Percentiles rank a stretch among this genome's conserved stretches.
Evolutionary conservation across 139 green algal species (phyloP).

Genomic region (Haematococcus lacustris): DNA sequence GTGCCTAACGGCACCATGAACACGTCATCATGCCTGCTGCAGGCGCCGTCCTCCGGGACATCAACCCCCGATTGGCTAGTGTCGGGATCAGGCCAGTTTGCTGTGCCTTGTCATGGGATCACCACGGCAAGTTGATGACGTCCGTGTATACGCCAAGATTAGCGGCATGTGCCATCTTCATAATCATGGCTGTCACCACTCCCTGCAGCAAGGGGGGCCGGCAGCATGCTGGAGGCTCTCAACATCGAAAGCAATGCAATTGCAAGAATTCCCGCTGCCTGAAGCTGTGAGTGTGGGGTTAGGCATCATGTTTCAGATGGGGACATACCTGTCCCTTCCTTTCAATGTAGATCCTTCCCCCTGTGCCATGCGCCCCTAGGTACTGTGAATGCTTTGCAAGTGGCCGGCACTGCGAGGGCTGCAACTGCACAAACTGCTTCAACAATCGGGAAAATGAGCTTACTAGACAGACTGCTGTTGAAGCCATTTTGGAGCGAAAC

Average conservation of each 20-base stretch:
- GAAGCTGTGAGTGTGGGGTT: conserved; percentile 84
- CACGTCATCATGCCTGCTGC: no score
- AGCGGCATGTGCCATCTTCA: no score
- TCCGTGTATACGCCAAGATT: no score
- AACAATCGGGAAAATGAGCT: conserved; percentile 79
- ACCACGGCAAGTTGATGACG: no score
- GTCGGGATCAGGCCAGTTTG: no score
- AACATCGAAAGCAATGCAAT: conserved; percentile 90
- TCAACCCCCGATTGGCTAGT: no score
- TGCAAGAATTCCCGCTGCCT: conserved; percentile 90
- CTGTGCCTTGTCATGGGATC: no score
- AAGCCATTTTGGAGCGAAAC: conserved; percentile 82
- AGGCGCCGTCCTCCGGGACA: no score
- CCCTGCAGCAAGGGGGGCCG: no score
- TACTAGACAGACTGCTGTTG: conserved; percentile 65
- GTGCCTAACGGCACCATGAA: no score
- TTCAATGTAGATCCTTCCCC: background rate
- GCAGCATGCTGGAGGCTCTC: no score
- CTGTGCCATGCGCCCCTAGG: conserved; percentile 21
- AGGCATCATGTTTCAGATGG: background rate
- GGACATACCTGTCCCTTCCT: background rate
- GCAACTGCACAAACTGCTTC: conserved; percentile 84
- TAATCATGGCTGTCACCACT: no score
- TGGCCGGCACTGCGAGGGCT: conserved; percentile 69
- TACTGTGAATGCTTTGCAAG: conserved; percentile 82